These are phyloP conservation scores for Saitozyma sp. DNA, from an alignment of 768 basidiomycete species.

Conservation along the genomic window DNA sequence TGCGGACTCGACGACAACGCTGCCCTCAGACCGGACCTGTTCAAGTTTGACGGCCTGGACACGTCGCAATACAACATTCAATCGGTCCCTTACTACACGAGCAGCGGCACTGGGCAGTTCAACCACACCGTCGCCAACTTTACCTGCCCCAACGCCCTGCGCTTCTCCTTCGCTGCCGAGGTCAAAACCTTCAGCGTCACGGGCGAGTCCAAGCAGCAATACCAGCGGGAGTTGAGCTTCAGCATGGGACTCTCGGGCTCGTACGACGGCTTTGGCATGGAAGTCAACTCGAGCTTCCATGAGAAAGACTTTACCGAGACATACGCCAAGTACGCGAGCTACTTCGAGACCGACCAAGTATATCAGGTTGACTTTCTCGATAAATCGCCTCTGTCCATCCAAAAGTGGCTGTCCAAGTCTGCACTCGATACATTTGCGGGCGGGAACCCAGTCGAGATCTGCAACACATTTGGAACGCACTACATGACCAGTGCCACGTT, in stretches of 20 bases:
- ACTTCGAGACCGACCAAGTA: background rate
- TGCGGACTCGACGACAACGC: background rate
- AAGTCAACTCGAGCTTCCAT: background rate
- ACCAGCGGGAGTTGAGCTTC: background rate
- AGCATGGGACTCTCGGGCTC: background rate
- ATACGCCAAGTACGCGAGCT: background rate
- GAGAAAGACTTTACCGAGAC: background rate
- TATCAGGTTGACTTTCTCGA: background rate
- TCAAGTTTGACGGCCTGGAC: background rate
- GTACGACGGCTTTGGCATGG: background rate
- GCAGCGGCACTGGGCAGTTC: background rate
- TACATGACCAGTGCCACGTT: background rate
- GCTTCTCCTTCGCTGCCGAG: background rate
- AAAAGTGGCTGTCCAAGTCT: background rate
- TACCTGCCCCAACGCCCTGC: background rate
- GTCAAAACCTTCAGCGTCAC: background rate
- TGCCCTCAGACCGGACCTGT: background rate
- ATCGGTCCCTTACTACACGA: background rate
- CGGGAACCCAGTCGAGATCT: background rate
- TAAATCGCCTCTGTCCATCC: background rate
- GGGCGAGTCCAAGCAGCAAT: background rate
- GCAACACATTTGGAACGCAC: background rate
- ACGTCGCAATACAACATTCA: background rate
- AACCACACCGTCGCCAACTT: background rate
- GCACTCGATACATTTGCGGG: background rate